Conservation (phyloP, 139 green algal genomes). For the Chlamydomonas sp. region DNA sequence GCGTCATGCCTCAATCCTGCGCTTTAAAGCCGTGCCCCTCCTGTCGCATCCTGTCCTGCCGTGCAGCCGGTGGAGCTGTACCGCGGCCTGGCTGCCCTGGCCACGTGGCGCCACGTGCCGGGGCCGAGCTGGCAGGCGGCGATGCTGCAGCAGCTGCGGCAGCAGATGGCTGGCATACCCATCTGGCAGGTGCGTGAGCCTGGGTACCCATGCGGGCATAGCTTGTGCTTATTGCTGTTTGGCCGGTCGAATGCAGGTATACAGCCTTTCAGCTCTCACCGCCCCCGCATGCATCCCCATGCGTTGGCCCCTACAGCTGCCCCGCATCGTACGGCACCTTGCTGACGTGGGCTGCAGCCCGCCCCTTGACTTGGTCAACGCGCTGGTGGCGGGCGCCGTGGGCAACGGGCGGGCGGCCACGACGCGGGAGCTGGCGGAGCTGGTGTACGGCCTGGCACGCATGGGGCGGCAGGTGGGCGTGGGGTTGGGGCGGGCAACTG, state of each 20-base stretch:
- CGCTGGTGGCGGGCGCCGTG: conserved; percentile 15
- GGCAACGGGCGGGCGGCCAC: background rate
- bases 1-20: background rate
- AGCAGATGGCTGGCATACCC: background rate
- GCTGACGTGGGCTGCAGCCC: background rate
- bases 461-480: conserved; percentile 8
- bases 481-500: background rate
- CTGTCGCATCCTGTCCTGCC: background rate
- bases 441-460: conserved; percentile 8
- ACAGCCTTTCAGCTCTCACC: too few species aligned
- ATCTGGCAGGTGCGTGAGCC: background rate
- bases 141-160: conserved; percentile 2
- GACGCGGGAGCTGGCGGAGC: background rate
- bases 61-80: conserved; percentile 20
- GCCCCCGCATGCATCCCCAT: too few species aligned
- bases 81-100: background rate
- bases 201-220: too few species aligned
- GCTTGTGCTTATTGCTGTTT: too few species aligned
- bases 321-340: background rate
- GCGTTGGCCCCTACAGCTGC: background rate
- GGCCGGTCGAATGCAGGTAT: too few species aligned
- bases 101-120: background rate
- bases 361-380: conserved; percentile 24
- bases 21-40: background rate
- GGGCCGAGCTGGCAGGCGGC: conserved; percentile 7